Percentiles rank a stretch among this genome's conserved stretches.
phyloP scores from a whole-genome alignment of 129 eudicot genomes.

The Lactuca sativa region DNA sequence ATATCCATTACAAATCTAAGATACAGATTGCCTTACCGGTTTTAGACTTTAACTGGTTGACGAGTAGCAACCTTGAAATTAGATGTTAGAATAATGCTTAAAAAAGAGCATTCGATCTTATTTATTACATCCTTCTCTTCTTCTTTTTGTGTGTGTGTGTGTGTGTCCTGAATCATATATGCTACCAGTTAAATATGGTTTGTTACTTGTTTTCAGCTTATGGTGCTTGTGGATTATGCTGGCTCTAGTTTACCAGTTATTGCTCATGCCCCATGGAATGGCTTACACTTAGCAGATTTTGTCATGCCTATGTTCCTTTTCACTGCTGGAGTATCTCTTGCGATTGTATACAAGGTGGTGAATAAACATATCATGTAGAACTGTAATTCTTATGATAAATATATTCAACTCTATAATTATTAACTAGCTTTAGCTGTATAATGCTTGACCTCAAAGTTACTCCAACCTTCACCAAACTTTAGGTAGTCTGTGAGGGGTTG shows the following conservation, averaged over 20 bases:
- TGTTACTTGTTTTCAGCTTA: conserved; percentile 47
- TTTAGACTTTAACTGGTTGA: conserved; percentile 2
- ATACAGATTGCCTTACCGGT: conserved; percentile 2
- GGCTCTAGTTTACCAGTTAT: conserved; percentile 63
- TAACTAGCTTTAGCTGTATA: conserved; percentile 12
- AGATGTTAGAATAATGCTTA: conserved; percentile 3
- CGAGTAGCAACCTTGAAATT: background rate
- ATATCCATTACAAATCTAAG: background rate
- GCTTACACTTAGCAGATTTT: conserved; percentile 73
- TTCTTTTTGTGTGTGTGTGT: background rate
- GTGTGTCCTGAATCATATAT: conserved; percentile 2
- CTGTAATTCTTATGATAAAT: conserved; percentile 3
- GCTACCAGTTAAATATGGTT: conserved; percentile 9
- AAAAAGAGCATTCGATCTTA: background rate
- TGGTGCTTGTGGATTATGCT: conserved; percentile 79
- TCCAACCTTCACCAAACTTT: background rate
- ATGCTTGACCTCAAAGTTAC: conserved; percentile 5
- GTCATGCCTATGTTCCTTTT: conserved; percentile 89
- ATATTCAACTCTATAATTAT: conserved; percentile 5
- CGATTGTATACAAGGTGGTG: conserved; percentile 69
- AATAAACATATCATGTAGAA: conserved; percentile 13
- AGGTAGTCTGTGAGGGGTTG: background rate
- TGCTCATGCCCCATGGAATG: conserved; percentile 82
- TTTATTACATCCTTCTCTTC: background rate
- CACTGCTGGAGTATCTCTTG: conserved; percentile 72